Percentiles rank a stretch among this genome's conserved stretches.
These are phyloP conservation scores for Pichia sorboxylosa DNA, from an alignment of 1,139 yeast species.

Conservation along the genomic window DNA sequence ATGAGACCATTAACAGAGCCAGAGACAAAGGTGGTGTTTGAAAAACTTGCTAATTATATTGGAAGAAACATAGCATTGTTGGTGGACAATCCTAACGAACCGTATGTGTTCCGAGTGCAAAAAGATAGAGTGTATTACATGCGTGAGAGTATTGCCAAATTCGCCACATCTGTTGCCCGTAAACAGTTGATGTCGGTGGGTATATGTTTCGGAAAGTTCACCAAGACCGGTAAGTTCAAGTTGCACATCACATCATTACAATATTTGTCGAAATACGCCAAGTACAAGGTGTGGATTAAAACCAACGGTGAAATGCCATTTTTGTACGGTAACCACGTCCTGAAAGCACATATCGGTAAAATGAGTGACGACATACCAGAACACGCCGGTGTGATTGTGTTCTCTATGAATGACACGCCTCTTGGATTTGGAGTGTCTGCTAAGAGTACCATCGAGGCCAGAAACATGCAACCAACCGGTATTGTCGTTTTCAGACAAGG, in stretches of 20 bases:
- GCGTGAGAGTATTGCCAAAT: slow-evolving; percentile 67
- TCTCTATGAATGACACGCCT: slow-evolving; percentile 86
- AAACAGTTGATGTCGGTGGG: slow-evolving; percentile 87
- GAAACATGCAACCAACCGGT: slow-evolving; percentile 82
- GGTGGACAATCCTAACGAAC: slow-evolving; percentile 80
- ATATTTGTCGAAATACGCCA: slow-evolving; percentile 75
- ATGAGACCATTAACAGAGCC: slow-evolving; percentile 97
- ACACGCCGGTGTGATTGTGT: slow-evolving; percentile 90
- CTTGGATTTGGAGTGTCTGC: slow-evolving; percentile 95
- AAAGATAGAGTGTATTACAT: slow-evolving; percentile 95
- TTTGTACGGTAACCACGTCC: slow-evolving; percentile 88
- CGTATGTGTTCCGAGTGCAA: slow-evolving; percentile 90
- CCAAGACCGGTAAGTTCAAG: slow-evolving; percentile 94
- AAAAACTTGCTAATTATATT: slow-evolving; percentile 88
- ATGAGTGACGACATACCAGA: slow-evolving; percentile 97
- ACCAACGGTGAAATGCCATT: slow-evolving; percentile 98
- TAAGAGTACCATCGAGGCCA: slow-evolving; percentile 80
- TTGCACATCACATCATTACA: slow-evolving; percentile 87
- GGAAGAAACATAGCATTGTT: slow-evolving; percentile 87
- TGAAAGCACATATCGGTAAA: slow-evolving; percentile 93
- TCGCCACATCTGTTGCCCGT: slow-evolving; percentile 85
- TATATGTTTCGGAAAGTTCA: slow-evolving; percentile 88
- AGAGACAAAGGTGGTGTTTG: slow-evolving; percentile 92
- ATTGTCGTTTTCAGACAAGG: slow-evolving; percentile 95
- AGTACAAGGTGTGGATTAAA: slow-evolving; percentile 92